Conservation (phyloP, 2,329 filamentous ascomycete species). For the Sporothrix mexicana region DNA sequence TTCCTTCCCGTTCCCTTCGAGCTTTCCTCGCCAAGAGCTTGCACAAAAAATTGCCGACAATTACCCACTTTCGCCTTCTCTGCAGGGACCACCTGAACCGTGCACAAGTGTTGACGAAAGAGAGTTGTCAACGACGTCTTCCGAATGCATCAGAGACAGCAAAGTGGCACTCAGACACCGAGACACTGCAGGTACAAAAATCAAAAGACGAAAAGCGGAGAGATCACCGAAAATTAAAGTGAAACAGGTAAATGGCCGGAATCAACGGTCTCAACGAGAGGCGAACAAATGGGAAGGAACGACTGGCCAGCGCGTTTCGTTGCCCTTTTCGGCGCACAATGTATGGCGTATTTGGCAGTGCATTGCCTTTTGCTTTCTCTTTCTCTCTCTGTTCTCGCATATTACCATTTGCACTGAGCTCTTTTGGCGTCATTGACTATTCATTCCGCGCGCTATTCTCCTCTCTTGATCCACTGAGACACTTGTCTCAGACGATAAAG, state of each 20-base stretch:
- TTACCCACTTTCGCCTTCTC: neutral
- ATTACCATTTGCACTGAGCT: too few relatives aligned
- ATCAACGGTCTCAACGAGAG: neutral
- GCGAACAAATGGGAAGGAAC: neutral
- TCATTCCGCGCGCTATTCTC: neutral
- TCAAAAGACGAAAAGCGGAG: neutral
- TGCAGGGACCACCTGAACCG: conserved; percentile 26
- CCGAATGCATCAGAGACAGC: neutral
- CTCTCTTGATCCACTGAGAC: conserved; percentile 7
- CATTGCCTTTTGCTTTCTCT: neutral
- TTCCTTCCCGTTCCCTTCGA: neutral
- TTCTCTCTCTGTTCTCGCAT: too few relatives aligned
- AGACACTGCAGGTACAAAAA: neutral
- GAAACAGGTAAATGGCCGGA: conserved; percentile 4
- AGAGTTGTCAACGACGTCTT: too few relatives aligned
- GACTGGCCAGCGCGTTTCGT: conserved; percentile 5
- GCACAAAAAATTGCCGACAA: neutral
- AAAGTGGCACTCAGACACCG: neutral
- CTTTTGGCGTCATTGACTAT: neutral
- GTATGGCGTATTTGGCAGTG: neutral
- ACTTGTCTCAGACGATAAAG: conserved; percentile 13
- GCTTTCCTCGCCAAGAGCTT: neutral
- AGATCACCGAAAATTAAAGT: neutral
- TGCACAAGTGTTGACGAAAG: neutral
- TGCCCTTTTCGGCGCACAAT: conserved; percentile 13